These are phyloP conservation scores for Xylariomycetidae sp. DNA, from an alignment of 2,329 filamentous ascomycete genomes.

Conservation along the genomic window DNA sequence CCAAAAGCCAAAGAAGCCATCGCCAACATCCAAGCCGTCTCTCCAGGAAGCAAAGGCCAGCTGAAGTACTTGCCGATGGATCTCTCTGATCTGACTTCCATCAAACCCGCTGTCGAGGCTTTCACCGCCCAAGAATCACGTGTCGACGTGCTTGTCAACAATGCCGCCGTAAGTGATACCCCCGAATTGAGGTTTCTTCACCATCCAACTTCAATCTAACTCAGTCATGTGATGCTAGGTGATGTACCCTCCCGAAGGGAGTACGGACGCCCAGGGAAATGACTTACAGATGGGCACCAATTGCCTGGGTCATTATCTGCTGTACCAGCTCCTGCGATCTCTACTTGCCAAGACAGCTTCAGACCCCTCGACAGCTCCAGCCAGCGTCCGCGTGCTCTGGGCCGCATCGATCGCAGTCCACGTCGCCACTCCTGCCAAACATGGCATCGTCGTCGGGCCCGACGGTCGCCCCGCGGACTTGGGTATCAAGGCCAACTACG, in stretches of 20 bases:
- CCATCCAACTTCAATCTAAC: not conserved
- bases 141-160: constrained; percentile 20
- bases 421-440: not conserved
- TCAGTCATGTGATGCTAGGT: not conserved
- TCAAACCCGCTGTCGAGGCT: constrained; percentile 21
- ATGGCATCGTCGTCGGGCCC: not conserved
- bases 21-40: constrained; percentile 11
- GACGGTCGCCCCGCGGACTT: not conserved
- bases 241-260: not conserved
- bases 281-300: constrained; percentile 25
- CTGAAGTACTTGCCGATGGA: constrained; percentile 27
- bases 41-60: constrained; percentile 8
- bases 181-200: not conserved
- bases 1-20: constrained; percentile 22
- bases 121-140: constrained; percentile 17
- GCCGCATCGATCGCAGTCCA: not conserved
- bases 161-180: constrained; percentile 5
- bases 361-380: not conserved
- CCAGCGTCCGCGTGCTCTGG: not conserved
- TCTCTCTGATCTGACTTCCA: constrained; percentile 24
- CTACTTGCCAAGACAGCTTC: not conserved
- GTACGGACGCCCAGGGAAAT: constrained; percentile 12
- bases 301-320: constrained; percentile 16
- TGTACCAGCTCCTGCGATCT: constrained; percentile 7
- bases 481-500: constrained; percentile 2